phyloP scores from a whole-genome alignment of 1,139 yeast species.

The Nakaseomyces nivariensis region DNA sequence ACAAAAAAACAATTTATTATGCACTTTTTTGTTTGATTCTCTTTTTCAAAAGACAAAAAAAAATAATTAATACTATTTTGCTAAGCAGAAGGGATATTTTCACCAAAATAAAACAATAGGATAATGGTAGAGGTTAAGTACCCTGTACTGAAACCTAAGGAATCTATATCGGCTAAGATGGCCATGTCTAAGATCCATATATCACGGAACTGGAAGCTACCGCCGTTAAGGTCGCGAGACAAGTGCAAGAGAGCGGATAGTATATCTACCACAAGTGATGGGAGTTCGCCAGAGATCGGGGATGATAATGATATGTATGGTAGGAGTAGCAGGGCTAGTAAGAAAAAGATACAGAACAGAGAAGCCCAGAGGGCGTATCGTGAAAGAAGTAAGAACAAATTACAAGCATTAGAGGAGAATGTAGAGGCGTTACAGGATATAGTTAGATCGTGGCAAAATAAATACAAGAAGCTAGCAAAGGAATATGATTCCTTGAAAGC shows the following conservation, averaged over 20 bases:
- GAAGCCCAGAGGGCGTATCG: conserved; percentile 89
- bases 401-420: conserved; percentile 46
- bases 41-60: too few species aligned
- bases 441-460: conserved; percentile 59
- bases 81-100: too few species aligned
- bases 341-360: conserved; percentile 52
- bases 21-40: too few species aligned
- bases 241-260: neutral
- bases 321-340: neutral
- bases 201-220: conserved; percentile 5
- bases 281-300: neutral
- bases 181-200: conserved; percentile 5
- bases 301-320: neutral
- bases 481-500: neutral
- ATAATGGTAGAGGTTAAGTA: conserved; percentile 1
- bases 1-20: too few species aligned
- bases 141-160: conserved; percentile 4
- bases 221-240: conserved; percentile 2
- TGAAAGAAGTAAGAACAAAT: conserved; percentile 32
- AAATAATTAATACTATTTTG: too few species aligned
- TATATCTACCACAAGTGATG: neutral
- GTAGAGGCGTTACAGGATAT: conserved; percentile 56
- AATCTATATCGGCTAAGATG: neutral
- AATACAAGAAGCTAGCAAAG: neutral
- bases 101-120: too few species aligned